Evolutionary conservation across 345 rosid genomes (phyloP).

Genomic region (Gossypioides kirkii): DNA sequence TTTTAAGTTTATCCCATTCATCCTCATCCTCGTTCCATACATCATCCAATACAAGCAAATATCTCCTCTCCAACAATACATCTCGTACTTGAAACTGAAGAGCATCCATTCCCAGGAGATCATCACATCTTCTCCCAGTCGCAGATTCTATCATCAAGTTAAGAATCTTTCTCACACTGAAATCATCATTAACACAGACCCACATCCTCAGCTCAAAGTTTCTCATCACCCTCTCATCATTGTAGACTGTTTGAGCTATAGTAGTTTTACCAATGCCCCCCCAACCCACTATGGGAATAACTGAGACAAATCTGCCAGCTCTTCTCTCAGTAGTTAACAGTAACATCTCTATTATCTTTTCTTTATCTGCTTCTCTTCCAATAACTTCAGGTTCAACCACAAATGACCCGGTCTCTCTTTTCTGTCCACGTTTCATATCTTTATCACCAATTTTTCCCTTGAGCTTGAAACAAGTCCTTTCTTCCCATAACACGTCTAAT

Average conservation of each 20-base stretch:
- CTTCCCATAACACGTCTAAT: neutral
- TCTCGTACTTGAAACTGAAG: conserved; percentile 16
- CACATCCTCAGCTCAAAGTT: conserved; percentile 14
- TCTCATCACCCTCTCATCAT: conserved; percentile 10
- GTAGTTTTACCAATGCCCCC: conserved; percentile 26
- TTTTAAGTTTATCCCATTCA: conserved; percentile 1
- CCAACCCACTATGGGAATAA: conserved; percentile 18
- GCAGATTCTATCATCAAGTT: conserved; percentile 11
- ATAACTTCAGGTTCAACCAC: neutral
- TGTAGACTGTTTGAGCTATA: conserved; percentile 19
- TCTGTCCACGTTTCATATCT: neutral
- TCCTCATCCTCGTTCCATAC: conserved; percentile 9
- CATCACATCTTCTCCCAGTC: conserved; percentile 1
- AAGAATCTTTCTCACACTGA: conserved; percentile 13
- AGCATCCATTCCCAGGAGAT: conserved; percentile 14
- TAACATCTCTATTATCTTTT: neutral
- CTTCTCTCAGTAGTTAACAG: neutral
- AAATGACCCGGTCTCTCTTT: neutral
- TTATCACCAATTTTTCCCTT: neutral
- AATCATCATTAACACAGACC: conserved; percentile 19
- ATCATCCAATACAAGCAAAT: conserved; percentile 7
- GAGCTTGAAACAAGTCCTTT: neutral
- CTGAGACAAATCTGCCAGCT: neutral
- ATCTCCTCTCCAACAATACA: neutral
- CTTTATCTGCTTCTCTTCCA: neutral